phyloP scores from a whole-genome alignment of 164 flowering plant species.

The Vitis rotundifolia region DNA sequence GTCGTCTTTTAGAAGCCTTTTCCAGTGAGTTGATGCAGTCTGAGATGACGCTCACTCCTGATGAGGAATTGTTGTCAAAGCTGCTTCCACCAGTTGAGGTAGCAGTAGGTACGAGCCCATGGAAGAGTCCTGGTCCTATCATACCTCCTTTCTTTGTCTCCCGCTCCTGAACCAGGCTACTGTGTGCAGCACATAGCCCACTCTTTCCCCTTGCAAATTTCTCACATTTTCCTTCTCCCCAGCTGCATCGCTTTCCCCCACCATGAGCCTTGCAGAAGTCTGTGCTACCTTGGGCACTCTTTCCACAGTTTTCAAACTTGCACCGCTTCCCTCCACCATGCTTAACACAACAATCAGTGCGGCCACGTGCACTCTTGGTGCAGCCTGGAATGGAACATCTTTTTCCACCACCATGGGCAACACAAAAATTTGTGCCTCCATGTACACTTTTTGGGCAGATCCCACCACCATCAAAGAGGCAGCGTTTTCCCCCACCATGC shows the following conservation, averaged over 20 bases:
- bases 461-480: slow-evolving; percentile 82
- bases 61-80: slow-evolving; percentile 49
- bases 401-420: slow-evolving; percentile 91
- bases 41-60: slow-evolving; percentile 53
- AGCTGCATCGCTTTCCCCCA: slow-evolving; percentile 81
- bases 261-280: slow-evolving; percentile 96
- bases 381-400: slow-evolving; percentile 78
- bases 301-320: slow-evolving; percentile 59
- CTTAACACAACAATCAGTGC: slow-evolving; percentile 80
- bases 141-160: slow-evolving; percentile 39
- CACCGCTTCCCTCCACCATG: slow-evolving; percentile 96
- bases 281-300: slow-evolving; percentile 96
- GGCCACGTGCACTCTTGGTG: slow-evolving; percentile 88
- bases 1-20: slow-evolving; percentile 45
- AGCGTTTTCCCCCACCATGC: slow-evolving; percentile 94
- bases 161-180: slow-evolving; percentile 48
- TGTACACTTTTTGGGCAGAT: slow-evolving; percentile 91
- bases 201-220: slow-evolving; percentile 87
- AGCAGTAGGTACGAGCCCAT: slow-evolving; percentile 54
- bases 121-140: slow-evolving; percentile 73
- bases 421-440: slow-evolving; percentile 87
- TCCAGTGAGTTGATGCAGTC: slow-evolving; percentile 56
- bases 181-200: slow-evolving; percentile 83
- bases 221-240: slow-evolving; percentile 73
- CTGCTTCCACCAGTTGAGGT: slow-evolving; percentile 43